phyloP scores from a whole-genome alignment of 768 basidiomycete species.

The Boletellus emodensis region DNA sequence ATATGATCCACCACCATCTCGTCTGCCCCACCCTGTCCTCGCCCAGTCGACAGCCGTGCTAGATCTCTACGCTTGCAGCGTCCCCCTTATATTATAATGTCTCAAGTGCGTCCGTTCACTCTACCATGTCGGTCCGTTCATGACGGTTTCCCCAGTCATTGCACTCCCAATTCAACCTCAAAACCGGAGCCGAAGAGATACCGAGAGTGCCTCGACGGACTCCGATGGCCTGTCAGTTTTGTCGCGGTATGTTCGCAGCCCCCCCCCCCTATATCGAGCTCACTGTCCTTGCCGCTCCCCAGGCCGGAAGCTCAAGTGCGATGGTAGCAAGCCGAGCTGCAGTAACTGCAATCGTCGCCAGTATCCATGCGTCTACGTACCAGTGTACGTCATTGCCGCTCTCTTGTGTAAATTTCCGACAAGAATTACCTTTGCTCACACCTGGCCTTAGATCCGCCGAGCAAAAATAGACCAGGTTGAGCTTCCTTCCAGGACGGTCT shows the following conservation, averaged over 20 bases:
- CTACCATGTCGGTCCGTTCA: not conserved
- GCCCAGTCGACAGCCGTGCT: not conserved
- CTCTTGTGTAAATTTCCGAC: conserved; percentile 5
- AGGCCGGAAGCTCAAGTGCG: conserved; percentile 74
- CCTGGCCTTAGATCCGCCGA: conserved; percentile 22
- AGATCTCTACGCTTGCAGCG: not conserved
- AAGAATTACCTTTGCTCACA: conserved; percentile 7
- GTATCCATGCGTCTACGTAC: conserved; percentile 54
- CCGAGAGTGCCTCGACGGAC: conserved; percentile 43
- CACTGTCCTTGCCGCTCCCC: not conserved
- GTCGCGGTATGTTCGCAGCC: conserved; percentile 45
- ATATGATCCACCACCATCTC: conserved; percentile 2
- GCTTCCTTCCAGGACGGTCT: conserved; percentile 3
- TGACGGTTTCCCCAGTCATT: conserved; percentile 7
- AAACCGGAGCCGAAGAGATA: conserved; percentile 16
- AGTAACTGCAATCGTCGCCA: conserved; percentile 60
- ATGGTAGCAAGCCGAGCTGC: conserved; percentile 60
- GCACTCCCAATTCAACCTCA: conserved; percentile 11
- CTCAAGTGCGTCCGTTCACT: conserved; percentile 15
- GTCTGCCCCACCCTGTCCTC: conserved; percentile 9
- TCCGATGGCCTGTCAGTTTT: conserved; percentile 73
- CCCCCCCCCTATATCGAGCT: not conserved
- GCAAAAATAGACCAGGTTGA: conserved; percentile 26
- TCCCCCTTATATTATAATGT: conserved; percentile 18
- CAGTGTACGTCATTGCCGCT: conserved; percentile 51